Evolutionary conservation across 1,284 basidiomycete genomes (phyloP).

Genomic region (Garcileccinum viscosum): DNA sequence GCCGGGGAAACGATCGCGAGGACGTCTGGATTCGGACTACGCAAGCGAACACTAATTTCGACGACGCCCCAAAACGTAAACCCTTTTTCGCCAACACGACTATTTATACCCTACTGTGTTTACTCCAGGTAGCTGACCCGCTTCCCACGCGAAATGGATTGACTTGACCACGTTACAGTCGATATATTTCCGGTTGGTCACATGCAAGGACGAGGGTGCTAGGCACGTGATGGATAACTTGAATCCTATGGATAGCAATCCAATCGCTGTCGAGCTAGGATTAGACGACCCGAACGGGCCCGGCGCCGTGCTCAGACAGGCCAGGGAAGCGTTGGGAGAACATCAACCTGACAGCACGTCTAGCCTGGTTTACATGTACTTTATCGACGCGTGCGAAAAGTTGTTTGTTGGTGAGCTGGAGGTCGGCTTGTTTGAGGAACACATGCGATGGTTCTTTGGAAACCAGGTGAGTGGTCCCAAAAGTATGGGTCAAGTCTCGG

Average conservation of each 20-base stretch:
- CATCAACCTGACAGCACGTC: slow-evolving; percentile 42
- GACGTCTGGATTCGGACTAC: slow-evolving; percentile 69
- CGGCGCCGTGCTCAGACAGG: slow-evolving; percentile 68
- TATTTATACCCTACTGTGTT: slow-evolving; percentile 88
- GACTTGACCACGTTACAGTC: slow-evolving; percentile 56
- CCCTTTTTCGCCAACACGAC: slow-evolving; percentile 93
- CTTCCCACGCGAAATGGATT: slow-evolving; percentile 8
- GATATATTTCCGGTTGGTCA: slow-evolving; percentile 86
- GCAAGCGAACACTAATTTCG: slow-evolving; percentile 39
- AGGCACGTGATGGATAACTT: slow-evolving; percentile 66
- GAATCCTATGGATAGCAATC: slow-evolving; percentile 66
- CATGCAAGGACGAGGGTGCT: slow-evolving; percentile 84
- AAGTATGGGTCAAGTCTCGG: slow-evolving; percentile 3
- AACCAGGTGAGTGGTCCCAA: slow-evolving; percentile 72
- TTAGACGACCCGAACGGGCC: slow-evolving; percentile 79
- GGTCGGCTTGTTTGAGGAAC: slow-evolving; percentile 90
- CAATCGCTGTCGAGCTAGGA: slow-evolving; percentile 75
- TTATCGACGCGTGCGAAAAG: slow-evolving; percentile 92
- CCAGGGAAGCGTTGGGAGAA: slow-evolving; percentile 56
- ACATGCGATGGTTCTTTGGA: slow-evolving; percentile 95
- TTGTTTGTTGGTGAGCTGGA: slow-evolving; percentile 94
- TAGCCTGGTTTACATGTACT: slow-evolving; percentile 85
- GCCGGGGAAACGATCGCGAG: slow-evolving; percentile 37
- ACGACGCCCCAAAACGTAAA: slow-evolving; percentile 36
- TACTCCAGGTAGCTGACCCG: slow-evolving; percentile 72